Base-by-base conservation (phyloP, 1,139 yeast species). In the Saccharomyces hybrid region DNA sequence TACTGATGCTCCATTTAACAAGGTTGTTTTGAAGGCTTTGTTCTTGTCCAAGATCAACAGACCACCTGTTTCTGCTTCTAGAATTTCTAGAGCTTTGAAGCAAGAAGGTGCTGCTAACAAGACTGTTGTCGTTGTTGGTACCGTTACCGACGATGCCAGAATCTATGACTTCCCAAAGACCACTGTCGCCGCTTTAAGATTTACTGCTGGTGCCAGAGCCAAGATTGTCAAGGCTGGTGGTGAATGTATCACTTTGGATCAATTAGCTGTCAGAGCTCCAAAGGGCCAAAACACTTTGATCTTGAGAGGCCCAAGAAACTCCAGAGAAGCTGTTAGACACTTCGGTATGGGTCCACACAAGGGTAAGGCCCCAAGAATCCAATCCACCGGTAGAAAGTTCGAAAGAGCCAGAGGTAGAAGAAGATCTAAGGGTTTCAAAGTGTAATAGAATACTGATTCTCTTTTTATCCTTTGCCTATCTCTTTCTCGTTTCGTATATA, bases 351-450 rank as follows among this genome's bases (percentile, higher is more conserved):
- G 99, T 81, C 99, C 99, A 74, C 98, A 95, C 95, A 88, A 88
- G 85, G 81, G 84, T 81, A 95, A 93, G 88, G 99, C 98, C 74
- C 99, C 99, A 81, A 90, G 96, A 84, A 86, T 93, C 78, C 74
- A 80, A 75, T 91, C 98, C 66, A 90, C 83, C 79, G 99, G 99
- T 78, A 93, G 98, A 85, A 95, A 93, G 83, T 93, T 93, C 84
- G 99, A 95, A 86, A 89, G 95, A 80, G 99, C 97, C 73, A 93
- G 99, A 88, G 99, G 99, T 86, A 95, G 88, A 80, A 86, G 99
- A 84, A 86, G 83, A 78, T 91, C 98, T 68, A 89, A 96, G 85
- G 99, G 96, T 83, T 93, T 93, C 99, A 93, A 93, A 88, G 99
- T 95, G 80, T 93, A 93, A 89, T 73, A 38, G 11, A n/a, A n/a